phyloP scores from a whole-genome alignment of 1,139 yeast species.

The Yamadazyma atlantica region DNA sequence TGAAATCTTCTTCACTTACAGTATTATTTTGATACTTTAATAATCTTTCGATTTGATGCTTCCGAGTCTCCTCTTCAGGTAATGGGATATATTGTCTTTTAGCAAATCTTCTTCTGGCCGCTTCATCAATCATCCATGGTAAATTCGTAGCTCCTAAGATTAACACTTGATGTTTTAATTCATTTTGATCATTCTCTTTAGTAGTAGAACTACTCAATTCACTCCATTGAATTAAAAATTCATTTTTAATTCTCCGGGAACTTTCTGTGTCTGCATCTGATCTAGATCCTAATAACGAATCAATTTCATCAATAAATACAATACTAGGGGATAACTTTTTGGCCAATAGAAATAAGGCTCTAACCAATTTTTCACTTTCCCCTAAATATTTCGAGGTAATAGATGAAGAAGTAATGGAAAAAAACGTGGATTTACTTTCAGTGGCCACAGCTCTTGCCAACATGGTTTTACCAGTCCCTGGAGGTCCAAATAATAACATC shows the following conservation, averaged over 20 bases:
- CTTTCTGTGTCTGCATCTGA: constrained; percentile 92
- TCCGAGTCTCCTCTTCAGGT: constrained; percentile 84
- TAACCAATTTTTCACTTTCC: constrained; percentile 89
- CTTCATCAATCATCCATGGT: constrained; percentile 99
- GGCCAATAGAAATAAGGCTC: constrained; percentile 85
- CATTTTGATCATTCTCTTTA: constrained; percentile 54
- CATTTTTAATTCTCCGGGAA: constrained; percentile 87
- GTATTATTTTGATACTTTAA: constrained; percentile 76
- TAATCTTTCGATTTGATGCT: constrained; percentile 68
- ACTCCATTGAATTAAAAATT: constrained; percentile 94
- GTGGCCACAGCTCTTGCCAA: constrained; percentile 97
- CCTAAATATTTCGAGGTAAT: constrained; percentile 91
- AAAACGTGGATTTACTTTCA: constrained; percentile 91
- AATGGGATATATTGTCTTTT: constrained; percentile 92
- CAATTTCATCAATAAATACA: constrained; percentile 95
- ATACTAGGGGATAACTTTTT: constrained; percentile 88
- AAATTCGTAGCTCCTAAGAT: constrained; percentile 94
- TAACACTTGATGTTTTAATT: constrained; percentile 59
- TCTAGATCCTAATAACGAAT: constrained; percentile 81
- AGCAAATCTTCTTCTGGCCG: constrained; percentile 93
- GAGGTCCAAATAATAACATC: constrained; percentile 95
- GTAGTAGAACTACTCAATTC: constrained; percentile 76
- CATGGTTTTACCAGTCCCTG: constrained; percentile 99
- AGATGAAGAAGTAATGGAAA: constrained; percentile 89
- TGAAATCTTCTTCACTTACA: constrained; percentile 61